Percentiles rank a stretch among this genome's conserved stretches.
Conservation (phyloP, 768 basidiomycete species). For the Amyloporia xantha region DNA sequence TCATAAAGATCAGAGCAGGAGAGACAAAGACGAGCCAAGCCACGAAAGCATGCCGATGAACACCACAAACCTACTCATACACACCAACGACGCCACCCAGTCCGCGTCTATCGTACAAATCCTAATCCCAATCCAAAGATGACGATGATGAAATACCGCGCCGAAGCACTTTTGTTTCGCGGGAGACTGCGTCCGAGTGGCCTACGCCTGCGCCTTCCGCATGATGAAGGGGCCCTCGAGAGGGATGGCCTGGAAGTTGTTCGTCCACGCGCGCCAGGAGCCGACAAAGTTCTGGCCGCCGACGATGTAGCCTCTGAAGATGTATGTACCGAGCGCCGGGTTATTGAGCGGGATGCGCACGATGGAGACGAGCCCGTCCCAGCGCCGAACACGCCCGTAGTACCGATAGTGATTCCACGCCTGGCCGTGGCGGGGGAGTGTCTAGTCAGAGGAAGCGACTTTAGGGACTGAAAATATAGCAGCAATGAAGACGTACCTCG, state of each 20-base stretch:
- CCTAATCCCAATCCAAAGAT: too few relatives aligned
- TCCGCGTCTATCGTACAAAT: too few relatives aligned
- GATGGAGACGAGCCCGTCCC: conserved; percentile 33
- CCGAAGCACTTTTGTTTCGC: too few relatives aligned
- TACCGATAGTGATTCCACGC: conserved; percentile 30
- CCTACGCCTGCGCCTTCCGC: conserved; percentile 47
- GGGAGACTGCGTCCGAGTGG: too few relatives aligned
- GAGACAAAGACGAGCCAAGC: too few relatives aligned
- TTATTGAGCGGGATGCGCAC: conserved; percentile 21
- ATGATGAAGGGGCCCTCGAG: conserved; percentile 63
- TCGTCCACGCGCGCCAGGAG: conserved; percentile 54
- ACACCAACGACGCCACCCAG: too few relatives aligned
- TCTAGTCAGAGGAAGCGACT: conserved; percentile 27
- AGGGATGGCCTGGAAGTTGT: conserved; percentile 37
- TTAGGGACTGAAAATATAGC: background rate
- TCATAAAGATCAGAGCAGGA: too few relatives aligned
- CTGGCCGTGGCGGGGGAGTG: conserved; percentile 33
- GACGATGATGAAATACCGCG: too few relatives aligned
- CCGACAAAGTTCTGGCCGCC: conserved; percentile 63
- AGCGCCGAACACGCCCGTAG: conserved; percentile 30
- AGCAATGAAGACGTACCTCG: conserved; percentile 32
- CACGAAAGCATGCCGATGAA: too few relatives aligned
- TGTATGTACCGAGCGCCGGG: conserved; percentile 14
- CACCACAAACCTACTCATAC: too few relatives aligned
- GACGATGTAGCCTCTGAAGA: conserved; percentile 69